Percentiles rank a stretch among this genome's conserved stretches.
Evolutionary conservation across 805 yeast genomes (phyloP).

Genomic region (Wickerhamiella allomyrinae): DNA sequence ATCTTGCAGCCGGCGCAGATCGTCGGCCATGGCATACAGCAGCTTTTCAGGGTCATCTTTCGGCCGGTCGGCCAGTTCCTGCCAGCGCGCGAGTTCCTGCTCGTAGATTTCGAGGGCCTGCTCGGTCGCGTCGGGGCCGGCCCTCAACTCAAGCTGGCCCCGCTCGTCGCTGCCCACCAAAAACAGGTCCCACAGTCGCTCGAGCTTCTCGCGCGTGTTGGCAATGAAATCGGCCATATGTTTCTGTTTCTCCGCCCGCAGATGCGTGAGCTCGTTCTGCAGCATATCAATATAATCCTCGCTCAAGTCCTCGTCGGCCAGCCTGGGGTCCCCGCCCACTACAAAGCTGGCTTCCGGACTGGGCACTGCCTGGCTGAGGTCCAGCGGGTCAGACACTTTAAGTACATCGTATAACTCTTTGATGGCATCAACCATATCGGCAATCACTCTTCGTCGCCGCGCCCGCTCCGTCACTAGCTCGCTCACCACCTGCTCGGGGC

Average conservation of each 20-base stretch:
- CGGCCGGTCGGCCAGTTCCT: constrained; percentile 30
- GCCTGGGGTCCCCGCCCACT: neutral
- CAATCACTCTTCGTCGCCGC: constrained; percentile 2
- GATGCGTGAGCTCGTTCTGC: neutral
- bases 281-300: neutral
- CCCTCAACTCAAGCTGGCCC: neutral
- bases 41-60: neutral
- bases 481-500: constrained; percentile 1
- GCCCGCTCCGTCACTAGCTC: constrained; percentile 2
- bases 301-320: neutral
- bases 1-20: constrained; percentile 41
- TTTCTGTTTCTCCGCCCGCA: neutral
- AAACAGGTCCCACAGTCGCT: constrained; percentile 1
- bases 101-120: constrained; percentile 35
- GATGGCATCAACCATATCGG: neutral
- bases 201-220: neutral
- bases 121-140: neutral
- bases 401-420: constrained; percentile 6
- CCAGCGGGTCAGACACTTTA: neutral
- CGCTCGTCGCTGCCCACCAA: neutral
- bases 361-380: neutral
- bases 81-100: constrained; percentile 39
- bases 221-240: constrained; percentile 1
- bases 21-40: constrained; percentile 28
- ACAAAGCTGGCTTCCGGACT: neutral